Evolutionary conservation across 1,284 basidiomycete genomes (phyloP).

Genomic region (Ganoderma leucocontextum): DNA sequence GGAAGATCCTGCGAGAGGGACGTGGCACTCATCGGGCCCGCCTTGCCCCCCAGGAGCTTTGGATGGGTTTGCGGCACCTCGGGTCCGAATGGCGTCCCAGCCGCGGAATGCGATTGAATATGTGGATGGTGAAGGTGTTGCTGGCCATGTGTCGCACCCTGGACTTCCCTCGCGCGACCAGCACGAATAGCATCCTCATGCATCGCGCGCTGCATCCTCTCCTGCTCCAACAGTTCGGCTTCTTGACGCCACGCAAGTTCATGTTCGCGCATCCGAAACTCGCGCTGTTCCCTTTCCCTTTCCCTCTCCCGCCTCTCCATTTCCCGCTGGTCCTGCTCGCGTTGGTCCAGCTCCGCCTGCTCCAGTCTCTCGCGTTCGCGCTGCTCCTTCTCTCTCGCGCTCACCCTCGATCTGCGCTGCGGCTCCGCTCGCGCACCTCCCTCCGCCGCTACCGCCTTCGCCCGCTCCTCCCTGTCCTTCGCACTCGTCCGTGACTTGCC

Average conservation of each 20-base stretch:
- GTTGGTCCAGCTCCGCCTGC: constrained; percentile 20
- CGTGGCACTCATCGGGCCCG: constrained; percentile 15
- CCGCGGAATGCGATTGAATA: constrained; percentile 17
- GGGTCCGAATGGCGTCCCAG: constrained; percentile 19
- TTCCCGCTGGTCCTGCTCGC: constrained; percentile 20
- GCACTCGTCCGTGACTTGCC: constrained; percentile 22
- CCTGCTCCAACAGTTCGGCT: constrained; percentile 29
- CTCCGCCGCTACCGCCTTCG: constrained; percentile 16
- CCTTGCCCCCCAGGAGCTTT: constrained; percentile 22
- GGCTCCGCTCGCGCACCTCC: constrained; percentile 1
- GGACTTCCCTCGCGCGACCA: constrained; percentile 19
- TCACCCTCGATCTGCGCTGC: constrained; percentile 17
- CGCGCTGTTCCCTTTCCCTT: not conserved
- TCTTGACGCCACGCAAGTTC: constrained; percentile 33
- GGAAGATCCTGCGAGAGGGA: constrained; percentile 28
- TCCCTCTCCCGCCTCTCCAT: constrained; percentile 30
- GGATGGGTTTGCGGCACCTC: constrained; percentile 9
- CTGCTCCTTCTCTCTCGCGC: constrained; percentile 29
- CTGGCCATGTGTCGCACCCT: constrained; percentile 21
- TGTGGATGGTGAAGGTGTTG: constrained; percentile 33
- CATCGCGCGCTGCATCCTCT: constrained; percentile 27
- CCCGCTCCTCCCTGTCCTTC: constrained; percentile 33
- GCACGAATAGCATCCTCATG: constrained; percentile 32
- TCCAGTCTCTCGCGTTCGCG: constrained; percentile 32
- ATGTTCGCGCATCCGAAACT: constrained; percentile 24